Conservation (phyloP, 495 filamentous ascomycete genomes). For the Penicillium taxi region DNA sequence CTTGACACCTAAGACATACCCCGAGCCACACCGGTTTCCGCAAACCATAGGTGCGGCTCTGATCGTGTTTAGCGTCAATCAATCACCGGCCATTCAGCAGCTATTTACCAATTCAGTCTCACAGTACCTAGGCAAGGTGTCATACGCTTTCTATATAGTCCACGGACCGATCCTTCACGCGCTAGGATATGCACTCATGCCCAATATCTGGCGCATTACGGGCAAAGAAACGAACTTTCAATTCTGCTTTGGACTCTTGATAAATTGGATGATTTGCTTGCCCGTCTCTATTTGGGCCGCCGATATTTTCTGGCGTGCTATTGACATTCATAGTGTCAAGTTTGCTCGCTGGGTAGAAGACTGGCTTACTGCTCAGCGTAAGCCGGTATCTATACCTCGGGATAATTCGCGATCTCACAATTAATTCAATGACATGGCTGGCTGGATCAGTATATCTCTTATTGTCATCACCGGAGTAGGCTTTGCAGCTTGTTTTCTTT, state of each 20-base stretch:
- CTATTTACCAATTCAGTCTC: conserved; percentile 49
- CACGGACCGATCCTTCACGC: conserved; percentile 51
- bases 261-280: conserved; percentile 42
- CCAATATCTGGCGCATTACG: conserved; percentile 45
- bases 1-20: conserved; percentile 35
- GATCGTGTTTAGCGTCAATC: conserved; percentile 49
- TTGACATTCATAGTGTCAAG: conserved; percentile 51
- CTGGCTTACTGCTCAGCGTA: conserved; percentile 21
- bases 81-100: conserved; percentile 43
- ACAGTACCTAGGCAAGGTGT: conserved; percentile 56
- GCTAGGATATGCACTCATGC: conserved; percentile 42
- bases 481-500: too few relatives aligned
- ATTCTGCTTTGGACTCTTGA: conserved; percentile 43
- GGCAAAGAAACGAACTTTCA: conserved; percentile 46
- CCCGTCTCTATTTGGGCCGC: conserved; percentile 49
- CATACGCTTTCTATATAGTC: conserved; percentile 57
- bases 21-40: conserved; percentile 37
- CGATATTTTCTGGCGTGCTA: conserved; percentile 50
- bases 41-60: conserved; percentile 47
- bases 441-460: too few relatives aligned
- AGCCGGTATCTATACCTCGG: conserved; percentile 2
- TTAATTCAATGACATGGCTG: too few relatives aligned
- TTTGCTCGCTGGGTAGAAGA: conserved; percentile 48
- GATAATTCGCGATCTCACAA: too few relatives aligned
- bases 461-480: too few relatives aligned